Evolutionary conservation across 495 filamentous ascomycete species (phyloP), one percentile per base, ranked within the genome.

Genomic region (Daldinia vernicosa): DNA sequence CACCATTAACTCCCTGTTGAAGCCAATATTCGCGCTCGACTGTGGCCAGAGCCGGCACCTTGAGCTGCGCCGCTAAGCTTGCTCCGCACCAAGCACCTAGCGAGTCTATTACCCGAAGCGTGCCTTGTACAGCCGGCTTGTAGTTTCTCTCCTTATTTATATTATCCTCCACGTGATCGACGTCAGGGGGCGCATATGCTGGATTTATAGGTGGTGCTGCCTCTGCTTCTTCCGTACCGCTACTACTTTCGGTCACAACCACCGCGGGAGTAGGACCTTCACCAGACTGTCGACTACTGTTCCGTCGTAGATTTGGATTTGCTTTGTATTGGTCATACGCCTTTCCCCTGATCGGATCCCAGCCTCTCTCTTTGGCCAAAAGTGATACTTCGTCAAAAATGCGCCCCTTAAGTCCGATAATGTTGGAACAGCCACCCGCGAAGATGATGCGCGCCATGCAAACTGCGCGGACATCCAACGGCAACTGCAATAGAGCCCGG

Each of bases 381-480:
- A 76, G 67, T 6, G 83, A 83, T 0, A 98, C 84, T 69, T 99
- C 95, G 27, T 89, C 83, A 17, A 98, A 80, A 30, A 97, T 85
- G 7, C 95, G 89, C n/a, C 81, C 80, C 72, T 93, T 94, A 1
- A 99, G 80, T 5, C 95, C 95, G 1, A 92, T 86, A 12, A 98
- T 89, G 24, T 87, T 86, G 39, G 93, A 88, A 52, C 91, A 90
- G 6, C 94, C 94, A 37, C 95, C 95, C 0, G 91, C 90, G 74
- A 98, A 89, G 4, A 97, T 85, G 58, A 99, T 93, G 56, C 95
- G 91, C 6, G 93, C 88, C 92, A 98, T 95, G 78, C 93, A 97
- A 8, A 90, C 80, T 0, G 89, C 89, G 24, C 95, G 89, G 22
- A 92, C 88, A 80, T 99, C 95, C 2, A 94, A 81, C 0, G 94